These are phyloP conservation scores for Claviceps africana DNA, from an alignment of 2,329 filamentous ascomycete species.

Conservation along the genomic window DNA sequence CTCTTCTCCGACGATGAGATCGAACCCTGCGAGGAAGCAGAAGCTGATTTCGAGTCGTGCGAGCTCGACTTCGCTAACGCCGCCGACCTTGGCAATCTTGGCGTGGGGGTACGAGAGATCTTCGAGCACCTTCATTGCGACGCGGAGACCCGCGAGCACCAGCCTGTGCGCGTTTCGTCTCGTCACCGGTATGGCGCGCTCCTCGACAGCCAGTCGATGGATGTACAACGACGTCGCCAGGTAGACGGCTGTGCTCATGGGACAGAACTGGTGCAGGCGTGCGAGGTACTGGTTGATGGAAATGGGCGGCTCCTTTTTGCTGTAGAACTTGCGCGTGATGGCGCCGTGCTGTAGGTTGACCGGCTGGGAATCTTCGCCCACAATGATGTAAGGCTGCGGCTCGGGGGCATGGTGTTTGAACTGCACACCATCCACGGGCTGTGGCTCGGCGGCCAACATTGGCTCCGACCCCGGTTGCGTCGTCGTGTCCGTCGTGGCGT, in stretches of 20 bases:
- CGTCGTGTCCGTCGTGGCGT: not conserved
- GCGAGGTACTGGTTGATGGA: slow-evolving; percentile 70
- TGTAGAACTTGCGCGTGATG: slow-evolving; percentile 87
- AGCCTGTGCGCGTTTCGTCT: slow-evolving; percentile 75
- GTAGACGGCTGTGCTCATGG: slow-evolving; percentile 87
- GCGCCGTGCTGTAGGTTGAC: slow-evolving; percentile 67
- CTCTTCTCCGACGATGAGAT: slow-evolving; percentile 43
- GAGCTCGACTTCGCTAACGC: slow-evolving; percentile 70
- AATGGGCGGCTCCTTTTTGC: slow-evolving; percentile 73
- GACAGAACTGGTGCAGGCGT: slow-evolving; percentile 80
- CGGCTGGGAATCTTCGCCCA: slow-evolving; percentile 57
- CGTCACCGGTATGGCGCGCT: slow-evolving; percentile 68
- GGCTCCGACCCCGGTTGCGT: not conserved
- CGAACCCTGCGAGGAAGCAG: slow-evolving; percentile 75
- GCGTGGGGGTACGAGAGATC: slow-evolving; percentile 77
- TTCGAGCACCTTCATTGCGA: slow-evolving; percentile 91
- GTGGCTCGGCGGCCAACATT: slow-evolving; percentile 10
- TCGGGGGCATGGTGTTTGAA: slow-evolving; percentile 25
- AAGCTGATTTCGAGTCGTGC: slow-evolving; percentile 79
- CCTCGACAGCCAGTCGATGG: slow-evolving; percentile 62
- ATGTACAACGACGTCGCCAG: slow-evolving; percentile 82
- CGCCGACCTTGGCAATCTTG: slow-evolving; percentile 75
- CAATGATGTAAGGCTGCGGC: slow-evolving; percentile 41
- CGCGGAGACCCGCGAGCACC: slow-evolving; percentile 66
- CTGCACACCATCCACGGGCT: slow-evolving; percentile 39